Base-by-base conservation (phyloP, 306 rosid genomes). In the Malus sylvestris region DNA sequence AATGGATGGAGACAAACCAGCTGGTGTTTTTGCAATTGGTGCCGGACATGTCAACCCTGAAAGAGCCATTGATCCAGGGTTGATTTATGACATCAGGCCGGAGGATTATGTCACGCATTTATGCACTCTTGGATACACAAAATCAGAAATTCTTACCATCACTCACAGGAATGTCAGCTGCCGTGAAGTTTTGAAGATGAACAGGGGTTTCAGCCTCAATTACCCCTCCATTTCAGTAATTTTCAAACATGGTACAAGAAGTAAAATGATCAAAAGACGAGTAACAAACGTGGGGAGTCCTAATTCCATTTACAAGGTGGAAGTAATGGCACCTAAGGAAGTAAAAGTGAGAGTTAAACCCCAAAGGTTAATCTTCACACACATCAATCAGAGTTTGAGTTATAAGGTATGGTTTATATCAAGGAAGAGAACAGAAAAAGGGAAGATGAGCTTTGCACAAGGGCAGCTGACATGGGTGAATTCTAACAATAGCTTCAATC, bases 161-260 rank as follows among this genome's bases (percentile, higher is more conserved):
- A 94, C 97, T 77, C 96, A 88, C 76, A 85, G 73, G 74, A 91
- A 94, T 29, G 89, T 94, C 46, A 94, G 91, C 76, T 94, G 98
- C 82, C 80, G 42, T 22, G 84, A 69, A 52, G 63, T 83, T 44
- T 33, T 88, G 83, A 51, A 75, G 81, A 82, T 64, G 90, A 86
- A 87, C 83, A 86, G 81, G 72, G 96, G 91, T 61, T 94, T 91
- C 82, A 88, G 90, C 84, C 87, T 94, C 22, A 94, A 94, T 80
- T 94, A 94, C 83, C 98, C 97, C 1, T 88, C 97, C 29, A 76
- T 94, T 70, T 86, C 98, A 6, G 87, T 89, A 1, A 76, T 19
- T 19, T 94, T 91, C 63, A 89, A 91, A 53, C 83, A 38, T 10
- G 85, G 94, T 9, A 80, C 25, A 67, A 81, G 79, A 51, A 82